Conservation (phyloP, 805 yeast genomes). For the Ascoidea asiatica region DNA sequence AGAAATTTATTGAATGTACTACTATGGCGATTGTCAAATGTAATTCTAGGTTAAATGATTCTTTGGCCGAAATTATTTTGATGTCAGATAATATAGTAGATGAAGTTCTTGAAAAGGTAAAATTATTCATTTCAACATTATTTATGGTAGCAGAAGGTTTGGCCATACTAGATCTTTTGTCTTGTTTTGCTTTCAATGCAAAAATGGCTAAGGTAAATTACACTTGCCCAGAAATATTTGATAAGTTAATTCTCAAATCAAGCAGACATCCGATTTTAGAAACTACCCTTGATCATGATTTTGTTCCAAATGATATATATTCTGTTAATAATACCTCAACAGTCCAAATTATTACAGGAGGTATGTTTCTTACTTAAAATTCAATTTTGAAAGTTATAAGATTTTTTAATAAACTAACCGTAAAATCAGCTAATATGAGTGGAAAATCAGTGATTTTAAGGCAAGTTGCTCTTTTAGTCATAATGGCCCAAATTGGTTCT, state of each 20-base stretch:
- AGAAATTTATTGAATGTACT: constrained; percentile 22
- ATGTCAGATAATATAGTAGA: constrained; percentile 28
- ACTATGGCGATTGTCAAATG: constrained; percentile 26
- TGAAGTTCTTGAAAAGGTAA: constrained; percentile 16
- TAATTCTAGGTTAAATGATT: constrained; percentile 25
- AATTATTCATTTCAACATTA: constrained; percentile 18
- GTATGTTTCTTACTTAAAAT: too few species aligned
- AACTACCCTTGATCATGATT: constrained; percentile 12
- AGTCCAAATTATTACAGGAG: constrained; percentile 39
- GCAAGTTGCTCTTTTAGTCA: constrained; percentile 32
- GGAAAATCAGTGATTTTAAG: constrained; percentile 47
- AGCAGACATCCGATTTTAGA: constrained; percentile 32
- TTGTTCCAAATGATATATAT: constrained; percentile 26
- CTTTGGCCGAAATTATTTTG: constrained; percentile 25
- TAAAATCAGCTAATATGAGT: constrained; percentile 49
- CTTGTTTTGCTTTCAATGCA: constrained; percentile 19
- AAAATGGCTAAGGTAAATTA: constrained; percentile 12
- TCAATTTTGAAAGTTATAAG: background rate
- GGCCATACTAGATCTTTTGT: constrained; percentile 26
- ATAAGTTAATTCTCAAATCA: constrained; percentile 17
- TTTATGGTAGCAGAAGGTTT: constrained; percentile 31
- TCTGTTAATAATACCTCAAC: constrained; percentile 22
- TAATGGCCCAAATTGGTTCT: constrained; percentile 48
- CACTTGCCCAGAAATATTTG: constrained; percentile 24
- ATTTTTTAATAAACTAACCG: background rate